These are phyloP conservation scores for Pseudotsuga menziesii DNA, from an alignment of 75 land plant genomes.

Conservation along the genomic window DNA sequence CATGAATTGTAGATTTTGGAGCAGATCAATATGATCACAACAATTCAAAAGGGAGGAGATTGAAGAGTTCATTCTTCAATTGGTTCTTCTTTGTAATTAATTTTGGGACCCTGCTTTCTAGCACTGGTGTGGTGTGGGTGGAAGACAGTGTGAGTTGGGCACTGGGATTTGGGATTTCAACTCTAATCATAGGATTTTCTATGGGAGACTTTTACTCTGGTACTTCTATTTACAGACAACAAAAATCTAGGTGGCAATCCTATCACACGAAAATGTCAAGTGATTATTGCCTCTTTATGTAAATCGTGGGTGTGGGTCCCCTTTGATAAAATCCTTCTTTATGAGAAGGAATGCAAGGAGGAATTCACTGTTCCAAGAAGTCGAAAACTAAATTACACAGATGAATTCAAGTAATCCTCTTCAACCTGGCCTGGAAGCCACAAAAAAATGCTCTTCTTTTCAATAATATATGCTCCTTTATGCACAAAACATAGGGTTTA, in stretches of 20 bases:
- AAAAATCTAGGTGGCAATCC: constrained; percentile 48
- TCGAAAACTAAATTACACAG: constrained; percentile 29
- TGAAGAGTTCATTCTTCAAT: constrained; percentile 49
- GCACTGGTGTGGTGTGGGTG: constrained; percentile 40
- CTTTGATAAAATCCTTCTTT: constrained; percentile 15
- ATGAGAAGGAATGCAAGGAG: constrained; percentile 18
- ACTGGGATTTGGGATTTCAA: constrained; percentile 37
- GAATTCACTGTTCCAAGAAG: constrained; percentile 21
- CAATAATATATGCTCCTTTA: too few species aligned
- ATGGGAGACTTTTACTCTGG: constrained; percentile 30
- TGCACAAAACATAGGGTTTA: too few species aligned
- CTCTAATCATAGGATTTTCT: constrained; percentile 25
- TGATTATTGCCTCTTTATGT: constrained; percentile 22
- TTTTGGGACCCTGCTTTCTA: constrained; percentile 36
- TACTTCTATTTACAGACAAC: constrained; percentile 26
- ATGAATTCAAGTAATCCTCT: constrained; percentile 15
- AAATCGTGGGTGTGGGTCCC: constrained; percentile 17
- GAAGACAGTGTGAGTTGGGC: constrained; percentile 43
- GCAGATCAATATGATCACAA: constrained; percentile 54
- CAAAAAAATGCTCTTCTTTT: too few species aligned
- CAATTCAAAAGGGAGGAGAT: constrained; percentile 27
- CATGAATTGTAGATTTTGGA: constrained; percentile 37
- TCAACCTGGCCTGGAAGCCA: not conserved
- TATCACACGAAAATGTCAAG: constrained; percentile 32
- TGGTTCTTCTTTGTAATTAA: constrained; percentile 53